Percentiles rank a stretch among this genome's conserved stretches.
phyloP scores from a whole-genome alignment of 768 basidiomycete species.

The Daedalea quercina region DNA sequence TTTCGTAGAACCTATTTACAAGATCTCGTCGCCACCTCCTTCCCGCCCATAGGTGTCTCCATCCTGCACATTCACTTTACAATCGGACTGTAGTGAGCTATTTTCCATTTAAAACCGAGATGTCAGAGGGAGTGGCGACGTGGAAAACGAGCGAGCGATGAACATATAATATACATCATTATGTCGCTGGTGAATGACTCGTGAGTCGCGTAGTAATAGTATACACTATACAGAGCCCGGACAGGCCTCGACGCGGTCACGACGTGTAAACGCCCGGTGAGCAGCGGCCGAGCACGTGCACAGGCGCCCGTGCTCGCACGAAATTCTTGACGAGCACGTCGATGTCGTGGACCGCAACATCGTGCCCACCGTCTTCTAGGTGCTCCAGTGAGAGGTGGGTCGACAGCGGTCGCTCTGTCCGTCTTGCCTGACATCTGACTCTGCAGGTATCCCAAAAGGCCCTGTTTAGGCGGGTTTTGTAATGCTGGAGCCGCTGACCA shows the following conservation, averaged over 20 bases:
- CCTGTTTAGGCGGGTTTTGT: constrained; percentile 24
- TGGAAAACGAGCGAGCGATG: too few relatives aligned
- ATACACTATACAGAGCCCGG: too few relatives aligned
- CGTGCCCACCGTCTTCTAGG: constrained; percentile 7
- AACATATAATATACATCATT: too few relatives aligned
- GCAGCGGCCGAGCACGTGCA: constrained; percentile 4
- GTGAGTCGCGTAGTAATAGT: too few relatives aligned
- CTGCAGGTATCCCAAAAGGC: constrained; percentile 1
- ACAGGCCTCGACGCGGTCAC: background rate
- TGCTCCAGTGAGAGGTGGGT: constrained; percentile 11
- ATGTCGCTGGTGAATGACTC: too few relatives aligned
- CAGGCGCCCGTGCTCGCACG: background rate
- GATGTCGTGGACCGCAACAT: constrained; percentile 10
- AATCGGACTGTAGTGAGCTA: too few relatives aligned
- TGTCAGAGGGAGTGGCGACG: too few relatives aligned
- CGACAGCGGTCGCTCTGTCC: background rate
- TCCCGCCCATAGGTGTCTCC: too few relatives aligned
- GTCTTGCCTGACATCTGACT: background rate
- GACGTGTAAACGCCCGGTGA: background rate
- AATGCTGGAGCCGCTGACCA: constrained; percentile 63
- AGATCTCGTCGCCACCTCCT: too few relatives aligned
- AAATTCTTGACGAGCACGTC: constrained; percentile 7
- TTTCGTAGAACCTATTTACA: too few relatives aligned
- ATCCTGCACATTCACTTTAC: too few relatives aligned
- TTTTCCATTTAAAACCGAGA: too few relatives aligned